Base-by-base conservation (phyloP, 1,139 yeast genomes). In the Scheffersomyces quercinus region DNA sequence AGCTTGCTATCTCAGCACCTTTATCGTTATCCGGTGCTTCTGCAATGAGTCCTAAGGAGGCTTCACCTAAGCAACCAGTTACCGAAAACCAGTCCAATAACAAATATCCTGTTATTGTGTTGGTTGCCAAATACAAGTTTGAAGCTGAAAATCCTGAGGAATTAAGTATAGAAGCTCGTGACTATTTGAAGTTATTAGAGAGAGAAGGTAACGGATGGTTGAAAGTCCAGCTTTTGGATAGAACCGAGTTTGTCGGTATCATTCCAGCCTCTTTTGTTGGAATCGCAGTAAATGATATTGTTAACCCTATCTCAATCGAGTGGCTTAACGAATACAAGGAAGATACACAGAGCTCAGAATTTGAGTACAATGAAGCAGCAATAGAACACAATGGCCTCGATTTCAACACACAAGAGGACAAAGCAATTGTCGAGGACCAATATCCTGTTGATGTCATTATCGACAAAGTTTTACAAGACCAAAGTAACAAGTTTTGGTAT, bases 1-100 rank as follows among this genome's bases (percentile, higher is more conserved):
- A 61, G 15, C 49, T 68, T 31, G 51, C 60, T 12, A 68, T 69
- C 24, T 61, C 69, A 35, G 59, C 64, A 4, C 70, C 70, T 11
- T 45, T 60, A n/a, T 38, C 41, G 29, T 36, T 42, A 4, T 44
- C 49, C 39, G 36, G 12, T 14, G 38, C 43, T 37, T 44, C 44
- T 37, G 10, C 20, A 11, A 13, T 31, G 34, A 16, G 16, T 11
- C 16, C 34, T 12, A 16, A 31, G n/a, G 36, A 33, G 35, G 32
- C 13, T 3, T 31, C 35, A 15, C 35, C 35, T 7, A 31, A 14
- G 20, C 35, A 31, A 8, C 12, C 30, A 4, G 12, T 28, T 3
- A 12, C 16, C 30, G 29, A 8, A 2, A 13, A 29, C 12, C 12
- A 12, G 20, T 20, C 20, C 6, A 15, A 29, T 10, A 28, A 20